These are phyloP conservation scores for Hawksworthiomyces lignivorus DNA, from an alignment of 2,329 filamentous ascomycete genomes.

Conservation along the genomic window DNA sequence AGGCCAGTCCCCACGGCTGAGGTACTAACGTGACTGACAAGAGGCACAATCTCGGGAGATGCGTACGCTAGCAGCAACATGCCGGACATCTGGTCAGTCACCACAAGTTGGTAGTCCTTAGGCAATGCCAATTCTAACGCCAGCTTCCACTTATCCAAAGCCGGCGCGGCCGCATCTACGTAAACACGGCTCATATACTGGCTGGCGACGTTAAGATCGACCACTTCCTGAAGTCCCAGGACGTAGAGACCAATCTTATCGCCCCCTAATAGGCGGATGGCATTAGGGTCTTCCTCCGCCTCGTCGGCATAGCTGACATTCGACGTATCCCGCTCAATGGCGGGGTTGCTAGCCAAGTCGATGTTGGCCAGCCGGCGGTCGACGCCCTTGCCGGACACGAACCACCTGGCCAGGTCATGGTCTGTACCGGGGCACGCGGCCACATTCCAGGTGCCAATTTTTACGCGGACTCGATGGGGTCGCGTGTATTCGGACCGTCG, in stretches of 20 bases:
- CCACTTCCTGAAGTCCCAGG: slow-evolving; percentile 83
- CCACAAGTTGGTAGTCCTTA: slow-evolving; percentile 65
- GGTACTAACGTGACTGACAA: slow-evolving; percentile 74
- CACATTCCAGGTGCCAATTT: slow-evolving; percentile 94
- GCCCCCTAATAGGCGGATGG: slow-evolving; percentile 43
- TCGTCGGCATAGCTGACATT: slow-evolving; percentile 35
- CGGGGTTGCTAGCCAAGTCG: slow-evolving; percentile 32
- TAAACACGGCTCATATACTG: slow-evolving; percentile 69
- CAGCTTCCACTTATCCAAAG: slow-evolving; percentile 72
- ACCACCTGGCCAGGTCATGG: slow-evolving; percentile 83
- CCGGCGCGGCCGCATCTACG: slow-evolving; percentile 52
- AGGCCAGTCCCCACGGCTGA: slow-evolving; percentile 81
- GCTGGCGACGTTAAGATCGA: slow-evolving; percentile 72
- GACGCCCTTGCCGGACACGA: slow-evolving; percentile 67
- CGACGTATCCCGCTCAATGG: slow-evolving; percentile 31
- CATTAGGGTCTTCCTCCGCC: slow-evolving; percentile 20
- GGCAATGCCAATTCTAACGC: slow-evolving; percentile 69
- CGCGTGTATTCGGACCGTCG: slow-evolving; percentile 73
- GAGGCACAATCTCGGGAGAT: slow-evolving; percentile 64
- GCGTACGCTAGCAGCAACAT: slow-evolving; percentile 80
- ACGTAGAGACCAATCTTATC: slow-evolving; percentile 83
- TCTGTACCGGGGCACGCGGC: slow-evolving; percentile 78
- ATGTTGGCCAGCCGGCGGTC: slow-evolving; percentile 54
- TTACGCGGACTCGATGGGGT: slow-evolving; percentile 68
- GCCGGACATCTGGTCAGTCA: slow-evolving; percentile 79